phyloP scores from a whole-genome alignment of 2,329 filamentous ascomycete species.

The Fusarium odoratissimum region DNA sequence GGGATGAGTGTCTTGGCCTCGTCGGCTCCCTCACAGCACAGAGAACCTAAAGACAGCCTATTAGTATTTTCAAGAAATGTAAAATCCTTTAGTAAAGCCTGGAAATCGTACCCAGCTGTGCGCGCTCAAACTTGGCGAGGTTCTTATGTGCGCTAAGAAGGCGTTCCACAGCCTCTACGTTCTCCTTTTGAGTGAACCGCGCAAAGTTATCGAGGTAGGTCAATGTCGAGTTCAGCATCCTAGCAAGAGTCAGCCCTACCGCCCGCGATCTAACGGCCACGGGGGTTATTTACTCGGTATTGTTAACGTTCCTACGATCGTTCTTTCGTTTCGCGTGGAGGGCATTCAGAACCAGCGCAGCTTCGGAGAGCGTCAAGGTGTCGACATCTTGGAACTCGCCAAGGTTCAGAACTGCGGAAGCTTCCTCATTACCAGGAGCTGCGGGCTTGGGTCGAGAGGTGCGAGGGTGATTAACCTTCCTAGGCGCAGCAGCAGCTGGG shows the following conservation, averaged over 20 bases:
- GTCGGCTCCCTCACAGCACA: slow-evolving; percentile 92
- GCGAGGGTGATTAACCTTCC: slow-evolving; percentile 40
- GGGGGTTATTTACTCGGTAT: slow-evolving; percentile 74
- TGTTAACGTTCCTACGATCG: slow-evolving; percentile 83
- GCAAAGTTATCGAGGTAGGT: slow-evolving; percentile 96
- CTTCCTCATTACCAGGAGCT: slow-evolving; percentile 86
- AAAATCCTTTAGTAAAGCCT: background rate
- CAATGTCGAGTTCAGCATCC: slow-evolving; percentile 86
- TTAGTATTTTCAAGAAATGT: background rate
- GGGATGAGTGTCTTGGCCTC: slow-evolving; percentile 98
- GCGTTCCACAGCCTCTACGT: slow-evolving; percentile 92
- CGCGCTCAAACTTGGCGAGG: slow-evolving; percentile 91
- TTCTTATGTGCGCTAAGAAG: slow-evolving; percentile 82
- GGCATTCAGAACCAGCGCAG: slow-evolving; percentile 90
- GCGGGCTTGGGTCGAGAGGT: slow-evolving; percentile 76
- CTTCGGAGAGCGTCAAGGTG: slow-evolving; percentile 91
- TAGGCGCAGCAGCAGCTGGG: slow-evolving; percentile 18
- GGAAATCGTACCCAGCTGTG: slow-evolving; percentile 78
- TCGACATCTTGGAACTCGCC: slow-evolving; percentile 95
- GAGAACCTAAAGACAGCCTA: slow-evolving; percentile 70
- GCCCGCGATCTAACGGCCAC: background rate
- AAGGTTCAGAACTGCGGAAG: slow-evolving; percentile 81
- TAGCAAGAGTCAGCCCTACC: slow-evolving; percentile 47
- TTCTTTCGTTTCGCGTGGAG: slow-evolving; percentile 83
- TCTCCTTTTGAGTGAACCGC: slow-evolving; percentile 94